Base-by-base conservation (phyloP, 371 early-diverging fungal species). In the Apophysomyces trapeziformis region DNA sequence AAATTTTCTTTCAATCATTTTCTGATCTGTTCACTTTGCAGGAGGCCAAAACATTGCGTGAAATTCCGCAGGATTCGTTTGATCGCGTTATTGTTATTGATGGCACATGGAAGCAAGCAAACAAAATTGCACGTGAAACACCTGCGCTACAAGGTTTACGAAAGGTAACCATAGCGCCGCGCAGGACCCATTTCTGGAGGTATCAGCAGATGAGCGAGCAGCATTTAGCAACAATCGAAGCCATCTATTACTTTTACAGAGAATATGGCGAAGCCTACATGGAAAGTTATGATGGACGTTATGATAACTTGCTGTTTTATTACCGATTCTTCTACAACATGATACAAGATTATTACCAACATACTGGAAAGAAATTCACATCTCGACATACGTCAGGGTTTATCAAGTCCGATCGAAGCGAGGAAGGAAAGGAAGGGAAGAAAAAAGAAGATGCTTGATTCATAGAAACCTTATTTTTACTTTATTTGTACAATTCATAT, bases 91-190 rank as follows among this genome's bases (percentile, higher is more conserved):
- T 95, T 57, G 96, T 97, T 5, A 89, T 96, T 61, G 98, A 96
- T 72, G 96, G 96, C 21, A 96, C 96, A 9, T 96, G 98, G 98
- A 76, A 81, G 38, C 98, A 96, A 68, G 95, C 95, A 4, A 85
- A 82, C 58, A 80, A 82, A 35, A 95, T 97, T 82, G 82, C 89
- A 5, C 74, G 81, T 44, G 61, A 77, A 44, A 72, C 89, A 57
- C 68, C 81, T 16, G 45, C 68, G 41, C 67, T 86, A 41, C 64
- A 82, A 65, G 77, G 76, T 57, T 60, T 79, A 64, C 86, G 84
- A 58, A 85, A 86, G 69, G 91, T 89, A 26, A 81, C 80, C 6
- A 87, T 85, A 73, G 68, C 83, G 39, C 88, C 90, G 5, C 87
- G 90, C 26, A 77, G 79, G 63, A 97, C 98, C 1, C 74, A 88